Evolutionary conservation across 805 yeast genomes (phyloP), one percentile per base, ranked within the genome.

Genomic region (Ogataea saltuana): DNA sequence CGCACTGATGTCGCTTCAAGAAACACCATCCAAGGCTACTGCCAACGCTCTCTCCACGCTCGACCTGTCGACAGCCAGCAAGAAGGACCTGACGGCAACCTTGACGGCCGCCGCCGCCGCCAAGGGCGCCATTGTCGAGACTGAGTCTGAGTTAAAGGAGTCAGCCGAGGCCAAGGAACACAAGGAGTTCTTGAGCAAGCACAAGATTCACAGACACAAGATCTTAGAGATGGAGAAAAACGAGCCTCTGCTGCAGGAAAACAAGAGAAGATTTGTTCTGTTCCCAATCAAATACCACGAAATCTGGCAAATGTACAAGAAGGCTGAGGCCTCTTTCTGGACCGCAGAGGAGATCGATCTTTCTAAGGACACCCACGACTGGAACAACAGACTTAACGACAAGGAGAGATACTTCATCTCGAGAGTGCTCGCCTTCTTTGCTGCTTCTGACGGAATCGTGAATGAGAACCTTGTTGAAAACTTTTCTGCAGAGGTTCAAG

Each of bases 301-400:
- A 72, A 87, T 91, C 67, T 91, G 98, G 98, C 96, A 91, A 69
- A 90, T 95, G 76, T 91, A 91, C 72, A 91, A 91, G 76, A 88
- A 91, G 72, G 97, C 98, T 39, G 99, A 93, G 76, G 99, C 99
- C 12, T 91, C 98, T 5, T 91, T 91, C 78, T 91, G 99, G 99
- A 93, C 98, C 30, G 97, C 98, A 36, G 99, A 91, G 74, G 99
- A 93, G 72, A 89, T 91, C 54, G 99, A 91, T 70, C 79, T 91
- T 53, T 83, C 95, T 43, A 93, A 91, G 75, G 99, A 91, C 68
- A 63, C 76, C 48, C 78, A 78, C 59, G 99, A 91, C 72, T 91
- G 99, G 99, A 90, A 88, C 65, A 79, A 85, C 72, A 75, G 75
- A 61, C 74, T 91, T 74, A 90, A 76, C 64, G 93, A 87, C 45